phyloP scores from a whole-genome alignment of 345 rosid genomes.

The Camelina sativa region DNA sequence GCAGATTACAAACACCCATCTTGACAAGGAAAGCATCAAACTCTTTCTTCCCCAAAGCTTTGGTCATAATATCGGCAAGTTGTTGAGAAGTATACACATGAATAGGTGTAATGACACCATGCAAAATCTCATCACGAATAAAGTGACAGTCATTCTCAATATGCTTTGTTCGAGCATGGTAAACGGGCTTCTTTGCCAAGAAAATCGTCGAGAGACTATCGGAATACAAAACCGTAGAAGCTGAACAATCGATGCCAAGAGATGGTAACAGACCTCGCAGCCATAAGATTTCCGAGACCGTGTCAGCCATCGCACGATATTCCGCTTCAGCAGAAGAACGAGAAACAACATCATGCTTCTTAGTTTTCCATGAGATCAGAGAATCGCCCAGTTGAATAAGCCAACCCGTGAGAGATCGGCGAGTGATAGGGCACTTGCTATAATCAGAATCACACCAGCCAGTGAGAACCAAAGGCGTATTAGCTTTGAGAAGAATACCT shows the following conservation, averaged over 20 bases:
- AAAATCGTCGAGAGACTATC: neutral
- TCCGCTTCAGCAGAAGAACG: neutral
- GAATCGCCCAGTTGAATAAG: constrained; percentile 3
- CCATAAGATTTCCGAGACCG: neutral
- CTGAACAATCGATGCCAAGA: neutral
- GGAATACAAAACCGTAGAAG: neutral
- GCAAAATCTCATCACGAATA: neutral
- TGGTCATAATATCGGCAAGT: neutral
- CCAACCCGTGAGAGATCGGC: neutral
- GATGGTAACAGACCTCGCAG: neutral
- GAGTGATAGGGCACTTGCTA: neutral
- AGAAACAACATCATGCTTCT: neutral
- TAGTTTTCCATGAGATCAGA: neutral
- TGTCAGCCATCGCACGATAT: neutral
- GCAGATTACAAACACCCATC: neutral
- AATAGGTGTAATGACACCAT: neutral
- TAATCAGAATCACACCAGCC: neutral
- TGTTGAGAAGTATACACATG: neutral
- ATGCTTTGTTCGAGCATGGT: neutral
- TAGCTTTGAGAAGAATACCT: neutral
- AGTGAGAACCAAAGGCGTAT: neutral
- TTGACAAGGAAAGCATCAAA: neutral
- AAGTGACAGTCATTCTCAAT: neutral
- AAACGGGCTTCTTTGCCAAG: neutral
- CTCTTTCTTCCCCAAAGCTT: neutral